Evolutionary conservation across 495 filamentous ascomycete species (phyloP), one percentile per base, ranked within the genome.

Genomic region (Aspergillus incahuasiensis): DNA sequence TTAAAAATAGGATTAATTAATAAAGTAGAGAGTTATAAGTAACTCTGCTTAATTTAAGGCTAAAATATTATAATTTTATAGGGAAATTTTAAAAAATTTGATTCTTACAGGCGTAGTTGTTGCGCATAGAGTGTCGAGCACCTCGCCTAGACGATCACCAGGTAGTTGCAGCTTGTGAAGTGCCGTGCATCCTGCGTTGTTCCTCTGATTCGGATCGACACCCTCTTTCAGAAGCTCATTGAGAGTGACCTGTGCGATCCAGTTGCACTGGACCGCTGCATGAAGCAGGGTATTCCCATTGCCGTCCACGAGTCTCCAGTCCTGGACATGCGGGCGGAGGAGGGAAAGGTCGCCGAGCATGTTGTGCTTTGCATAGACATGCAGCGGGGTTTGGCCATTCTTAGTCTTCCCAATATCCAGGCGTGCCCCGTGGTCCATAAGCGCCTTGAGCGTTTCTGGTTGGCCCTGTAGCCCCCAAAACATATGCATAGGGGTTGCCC

Each of bases 251-350:
- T 35, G 38, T n/a, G 49, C 44, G 11, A 16, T 9, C 2, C 41
- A 20, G 15, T 34, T 32, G 22, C 56, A 19, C 21, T 35, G 24
- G 12, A 41, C 53, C 1, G 66, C 65, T 6, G 62, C 39, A 30
- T 64, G 65, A n/a, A 73, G 46, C 13, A 59, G 52, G 0, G 57
- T 69, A 41, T 65, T 51, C 13, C 55, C 54, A 8, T 56, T 55
- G 3, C 43, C 50, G 21, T 60, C 55, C 6, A 20, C 48, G n/a
- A 61, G 32, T 15, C 40, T 42, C 61, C 61, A 64, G 42, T 64
- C 58, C 11, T 20, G 28, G 20, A 55, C 43, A 18, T 48, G 48
- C 12, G 52, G 52, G 5, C 9, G 5, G 9, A 55, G 30, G 25
- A 55, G 30, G 15, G 49, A 41, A 6, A 42, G 35, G 11, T 52